These are phyloP conservation scores for Raffaelea albimanens DNA, from an alignment of 2,329 filamentous ascomycete genomes.

Conservation along the genomic window DNA sequence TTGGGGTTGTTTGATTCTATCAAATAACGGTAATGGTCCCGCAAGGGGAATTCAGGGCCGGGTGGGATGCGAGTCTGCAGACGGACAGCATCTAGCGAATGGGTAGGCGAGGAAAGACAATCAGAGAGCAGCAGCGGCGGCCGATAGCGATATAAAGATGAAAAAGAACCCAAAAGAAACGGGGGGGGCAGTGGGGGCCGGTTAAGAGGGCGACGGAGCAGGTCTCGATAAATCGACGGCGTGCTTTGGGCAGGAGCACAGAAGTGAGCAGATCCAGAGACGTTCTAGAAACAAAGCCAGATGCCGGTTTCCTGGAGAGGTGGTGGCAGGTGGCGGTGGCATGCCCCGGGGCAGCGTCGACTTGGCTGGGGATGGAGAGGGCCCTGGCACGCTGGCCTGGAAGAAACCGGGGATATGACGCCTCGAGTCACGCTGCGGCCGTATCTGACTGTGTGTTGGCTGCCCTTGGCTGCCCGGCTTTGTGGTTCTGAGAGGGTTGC, in stretches of 20 bases:
- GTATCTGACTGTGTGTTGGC: neutral
- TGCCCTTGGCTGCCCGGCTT: neutral
- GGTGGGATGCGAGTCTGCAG: constrained; percentile 4
- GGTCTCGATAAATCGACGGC: constrained; percentile 1
- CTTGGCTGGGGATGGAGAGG: constrained; percentile 1
- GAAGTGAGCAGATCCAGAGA: constrained; percentile 6
- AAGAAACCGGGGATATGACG: constrained; percentile 4
- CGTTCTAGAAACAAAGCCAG: neutral
- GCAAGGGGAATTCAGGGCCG: neutral
- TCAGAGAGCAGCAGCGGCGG: neutral
- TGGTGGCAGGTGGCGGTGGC: too few species aligned
- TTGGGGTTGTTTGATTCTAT: constrained; percentile 20
- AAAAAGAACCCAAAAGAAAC: neutral
- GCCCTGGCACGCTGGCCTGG: neutral
- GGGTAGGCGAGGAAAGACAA: neutral
- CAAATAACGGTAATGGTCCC: constrained; percentile 11
- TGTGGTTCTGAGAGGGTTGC: neutral
- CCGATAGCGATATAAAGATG: constrained; percentile 10
- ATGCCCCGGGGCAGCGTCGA: too few species aligned
- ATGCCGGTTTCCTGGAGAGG: constrained; percentile 8
- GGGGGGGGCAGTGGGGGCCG: constrained; percentile 1
- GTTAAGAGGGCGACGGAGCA: neutral
- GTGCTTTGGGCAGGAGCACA: neutral
- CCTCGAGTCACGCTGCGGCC: constrained; percentile 1
- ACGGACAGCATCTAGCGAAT: neutral